Evolutionary conservation across 768 basidiomycete genomes (phyloP).

Genomic region (Termitomyces sp.): DNA sequence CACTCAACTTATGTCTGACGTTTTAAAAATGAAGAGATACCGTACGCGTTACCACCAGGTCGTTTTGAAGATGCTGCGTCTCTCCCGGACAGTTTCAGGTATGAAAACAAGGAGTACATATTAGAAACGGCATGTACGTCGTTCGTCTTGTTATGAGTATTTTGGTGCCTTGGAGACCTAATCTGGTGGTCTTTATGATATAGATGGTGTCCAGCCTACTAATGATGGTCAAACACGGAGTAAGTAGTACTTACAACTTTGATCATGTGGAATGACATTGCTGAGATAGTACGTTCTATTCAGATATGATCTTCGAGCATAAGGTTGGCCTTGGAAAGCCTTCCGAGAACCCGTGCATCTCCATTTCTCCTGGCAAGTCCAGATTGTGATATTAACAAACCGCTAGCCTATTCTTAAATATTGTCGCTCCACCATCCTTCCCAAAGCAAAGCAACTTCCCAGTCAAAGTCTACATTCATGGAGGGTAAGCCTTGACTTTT

Average conservation of each 20-base stretch:
- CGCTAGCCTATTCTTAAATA: constrained; percentile 60
- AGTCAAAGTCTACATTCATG: constrained; percentile 76
- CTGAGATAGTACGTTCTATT: not conserved
- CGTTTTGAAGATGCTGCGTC: constrained; percentile 64
- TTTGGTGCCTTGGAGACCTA: not conserved
- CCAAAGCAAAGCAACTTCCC: constrained; percentile 45
- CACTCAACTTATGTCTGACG: not conserved
- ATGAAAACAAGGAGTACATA: constrained; percentile 60
- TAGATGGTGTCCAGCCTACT: constrained; percentile 59
- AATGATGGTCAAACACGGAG: constrained; percentile 65
- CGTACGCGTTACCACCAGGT: constrained; percentile 63
- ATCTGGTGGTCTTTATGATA: not conserved
- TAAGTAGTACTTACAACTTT: constrained; percentile 29
- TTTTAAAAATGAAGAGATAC: constrained; percentile 48
- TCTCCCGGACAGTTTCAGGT: constrained; percentile 51
- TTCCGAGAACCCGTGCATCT: constrained; percentile 63
- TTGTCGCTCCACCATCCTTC: constrained; percentile 56
- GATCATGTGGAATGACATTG: not conserved
- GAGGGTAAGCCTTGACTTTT: constrained; percentile 45
- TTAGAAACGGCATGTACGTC: constrained; percentile 48
- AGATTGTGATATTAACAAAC: not conserved
- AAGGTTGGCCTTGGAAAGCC: constrained; percentile 67
- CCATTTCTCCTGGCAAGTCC: not conserved
- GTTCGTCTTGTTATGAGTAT: not conserved
- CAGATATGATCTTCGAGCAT: constrained; percentile 49